Percentiles rank a stretch among this genome's conserved stretches.
Conservation (phyloP, 164 flowering plant species). For the Chimonanthus praecox region DNA sequence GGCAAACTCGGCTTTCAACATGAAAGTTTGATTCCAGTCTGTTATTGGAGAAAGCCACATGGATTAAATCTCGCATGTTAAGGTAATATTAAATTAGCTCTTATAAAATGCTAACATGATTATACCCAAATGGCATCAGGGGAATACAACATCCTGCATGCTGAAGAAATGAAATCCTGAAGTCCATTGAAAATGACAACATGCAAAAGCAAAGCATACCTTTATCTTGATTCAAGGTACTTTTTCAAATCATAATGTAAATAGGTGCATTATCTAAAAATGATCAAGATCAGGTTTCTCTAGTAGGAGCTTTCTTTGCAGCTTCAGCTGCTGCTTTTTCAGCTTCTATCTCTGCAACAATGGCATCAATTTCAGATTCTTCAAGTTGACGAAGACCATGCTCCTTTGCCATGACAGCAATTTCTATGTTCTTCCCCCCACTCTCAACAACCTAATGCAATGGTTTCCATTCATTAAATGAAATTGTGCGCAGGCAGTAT, state of each 20-base stretch:
- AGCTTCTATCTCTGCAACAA: constrained; percentile 94
- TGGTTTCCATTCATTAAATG: too few species aligned
- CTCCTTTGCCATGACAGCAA: constrained; percentile 89
- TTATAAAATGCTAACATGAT: background rate
- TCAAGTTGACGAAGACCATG: constrained; percentile 80
- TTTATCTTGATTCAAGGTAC: too few species aligned
- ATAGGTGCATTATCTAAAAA: background rate
- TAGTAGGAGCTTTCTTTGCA: constrained; percentile 83
- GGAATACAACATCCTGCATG: background rate
- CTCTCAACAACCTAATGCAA: constrained; percentile 84
- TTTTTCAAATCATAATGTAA: background rate
- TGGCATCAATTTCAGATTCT: constrained; percentile 91
- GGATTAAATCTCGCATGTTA: too few species aligned
- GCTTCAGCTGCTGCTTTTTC: constrained; percentile 99
- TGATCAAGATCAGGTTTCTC: constrained; percentile 38
- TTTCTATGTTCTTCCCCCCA: constrained; percentile 98
- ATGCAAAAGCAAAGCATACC: background rate
- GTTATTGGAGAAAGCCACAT: too few species aligned
- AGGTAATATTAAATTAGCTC: background rate
- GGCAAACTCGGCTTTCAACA: too few species aligned
- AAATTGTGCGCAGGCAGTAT: too few species aligned
- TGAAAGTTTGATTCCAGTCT: too few species aligned
- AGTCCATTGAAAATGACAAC: background rate
- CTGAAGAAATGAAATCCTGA: background rate
- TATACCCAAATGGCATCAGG: background rate